Evolutionary conservation across 805 yeast genomes (phyloP).

Genomic region (Lipomyces yamadae): DNA sequence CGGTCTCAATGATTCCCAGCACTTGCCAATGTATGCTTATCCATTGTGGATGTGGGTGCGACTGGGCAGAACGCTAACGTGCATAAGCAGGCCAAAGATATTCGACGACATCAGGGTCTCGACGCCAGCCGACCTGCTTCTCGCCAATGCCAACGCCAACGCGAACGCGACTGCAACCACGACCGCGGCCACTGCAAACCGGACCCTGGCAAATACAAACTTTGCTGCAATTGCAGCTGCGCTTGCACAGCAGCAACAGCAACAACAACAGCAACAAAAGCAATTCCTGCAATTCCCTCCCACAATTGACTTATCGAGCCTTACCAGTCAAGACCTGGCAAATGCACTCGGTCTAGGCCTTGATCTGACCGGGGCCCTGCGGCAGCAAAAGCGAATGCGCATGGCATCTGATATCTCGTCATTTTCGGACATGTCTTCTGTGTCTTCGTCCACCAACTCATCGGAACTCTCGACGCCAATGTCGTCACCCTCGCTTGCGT

Average conservation of each 20-base stretch:
- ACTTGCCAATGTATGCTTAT: constrained; percentile 10
- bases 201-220: not conserved
- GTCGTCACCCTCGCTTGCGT: constrained; percentile 34
- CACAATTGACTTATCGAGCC: constrained; percentile 6
- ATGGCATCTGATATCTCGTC: constrained; percentile 16
- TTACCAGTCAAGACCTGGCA: constrained; percentile 12
- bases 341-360: constrained; percentile 2
- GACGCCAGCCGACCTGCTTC: constrained; percentile 5
- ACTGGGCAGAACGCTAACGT: not conserved
- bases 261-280: constrained; percentile 16
- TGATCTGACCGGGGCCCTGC: constrained; percentile 1
- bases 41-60: not conserved
- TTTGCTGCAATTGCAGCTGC: not conserved
- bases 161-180: no score
- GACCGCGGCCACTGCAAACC: not conserved
- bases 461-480: constrained; percentile 35
- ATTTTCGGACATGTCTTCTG: constrained; percentile 21
- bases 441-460: constrained; percentile 20
- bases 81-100: constrained; percentile 12
- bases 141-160: not conserved
- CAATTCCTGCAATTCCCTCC: constrained; percentile 2
- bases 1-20: constrained; percentile 10
- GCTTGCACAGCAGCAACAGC: constrained; percentile 21
- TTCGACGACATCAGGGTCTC: constrained; percentile 10
- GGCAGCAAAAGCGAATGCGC: constrained; percentile 20